phyloP scores from a whole-genome alignment of 345 rosid genomes.

The Brassica juncea region DNA sequence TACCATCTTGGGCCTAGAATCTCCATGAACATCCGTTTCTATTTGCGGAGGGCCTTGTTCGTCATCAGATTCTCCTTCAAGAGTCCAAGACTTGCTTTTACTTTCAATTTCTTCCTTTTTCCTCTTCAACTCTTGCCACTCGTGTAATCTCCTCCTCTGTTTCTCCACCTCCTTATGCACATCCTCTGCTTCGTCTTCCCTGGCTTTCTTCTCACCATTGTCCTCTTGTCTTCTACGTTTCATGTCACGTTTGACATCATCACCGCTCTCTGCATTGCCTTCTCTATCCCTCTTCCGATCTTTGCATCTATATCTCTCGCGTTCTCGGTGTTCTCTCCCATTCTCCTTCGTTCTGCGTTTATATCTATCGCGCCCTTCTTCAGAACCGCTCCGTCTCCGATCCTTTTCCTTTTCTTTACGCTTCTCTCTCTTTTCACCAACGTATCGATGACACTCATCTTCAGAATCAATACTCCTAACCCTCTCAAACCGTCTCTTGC shows the following conservation, averaged over 20 bases:
- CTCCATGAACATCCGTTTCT: conserved; percentile 61
- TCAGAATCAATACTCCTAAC: conserved; percentile 56
- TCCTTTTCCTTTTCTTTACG: conserved; percentile 36
- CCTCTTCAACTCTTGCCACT: conserved; percentile 90
- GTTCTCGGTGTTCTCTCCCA: conserved; percentile 39
- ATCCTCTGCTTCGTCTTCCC: conserved; percentile 81
- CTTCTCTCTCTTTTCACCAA: conserved; percentile 40
- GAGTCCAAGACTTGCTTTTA: conserved; percentile 75
- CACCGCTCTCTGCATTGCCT: conserved; percentile 62
- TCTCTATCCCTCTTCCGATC: conserved; percentile 34
- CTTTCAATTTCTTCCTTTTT: conserved; percentile 76
- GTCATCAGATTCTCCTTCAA: conserved; percentile 92
- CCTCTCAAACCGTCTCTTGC: conserved; percentile 46
- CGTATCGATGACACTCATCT: conserved; percentile 44
- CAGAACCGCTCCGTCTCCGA: conserved; percentile 44
- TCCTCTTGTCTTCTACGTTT: conserved; percentile 65
- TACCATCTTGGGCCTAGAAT: conserved; percentile 46
- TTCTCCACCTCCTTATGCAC: conserved; percentile 87
- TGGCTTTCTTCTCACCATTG: conserved; percentile 54
- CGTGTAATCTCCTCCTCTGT: conserved; percentile 89
- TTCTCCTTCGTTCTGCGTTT: conserved; percentile 44
- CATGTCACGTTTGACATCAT: conserved; percentile 45
- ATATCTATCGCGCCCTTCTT: conserved; percentile 47
- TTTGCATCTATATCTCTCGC: conserved; percentile 25
- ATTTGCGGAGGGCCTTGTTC: conserved; percentile 56